Evolutionary conservation across 2,329 filamentous ascomycete genomes (phyloP).

Genomic region (Aspergillus aculeatus): DNA sequence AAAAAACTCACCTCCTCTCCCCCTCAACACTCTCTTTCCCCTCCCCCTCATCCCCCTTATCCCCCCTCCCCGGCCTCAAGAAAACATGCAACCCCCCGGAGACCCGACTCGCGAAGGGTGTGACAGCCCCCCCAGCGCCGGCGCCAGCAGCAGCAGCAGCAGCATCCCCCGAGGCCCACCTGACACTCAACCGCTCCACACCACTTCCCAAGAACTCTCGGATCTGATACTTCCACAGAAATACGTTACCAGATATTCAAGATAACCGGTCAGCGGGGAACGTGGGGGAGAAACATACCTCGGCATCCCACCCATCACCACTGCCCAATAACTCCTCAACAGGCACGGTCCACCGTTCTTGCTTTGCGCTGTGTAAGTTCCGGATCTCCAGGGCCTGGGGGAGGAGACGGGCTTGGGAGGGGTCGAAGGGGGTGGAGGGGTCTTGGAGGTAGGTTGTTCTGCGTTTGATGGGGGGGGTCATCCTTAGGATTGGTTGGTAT

Average conservation of each 20-base stretch:
- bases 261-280: no score
- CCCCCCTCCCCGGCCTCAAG: conserved; percentile 56
- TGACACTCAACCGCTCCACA: not conserved
- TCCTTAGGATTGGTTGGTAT: not conserved
- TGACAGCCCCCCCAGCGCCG: conserved; percentile 55
- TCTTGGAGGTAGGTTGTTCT: conserved; percentile 73
- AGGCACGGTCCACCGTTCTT: conserved; percentile 72
- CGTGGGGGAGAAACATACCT: not conserved
- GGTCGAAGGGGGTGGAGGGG: conserved; percentile 63
- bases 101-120: conserved; percentile 72
- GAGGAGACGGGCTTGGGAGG: conserved; percentile 60
- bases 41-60: no score
- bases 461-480: conserved; percentile 33
- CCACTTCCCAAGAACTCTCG: not conserved
- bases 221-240: no score
- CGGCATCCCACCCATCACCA: conserved; percentile 52
- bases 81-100: conserved; percentile 81
- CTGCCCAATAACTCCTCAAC: conserved; percentile 45
- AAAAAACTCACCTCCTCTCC: conserved; percentile 8
- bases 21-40: not conserved
- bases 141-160: conserved; percentile 73
- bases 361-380: conserved; percentile 66
- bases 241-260: no score
- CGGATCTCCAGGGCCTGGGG: conserved; percentile 56
- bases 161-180: conserved; percentile 59